phyloP scores from a whole-genome alignment of 2,329 filamentous ascomycete genomes.

The Talaromyces sp. region DNA sequence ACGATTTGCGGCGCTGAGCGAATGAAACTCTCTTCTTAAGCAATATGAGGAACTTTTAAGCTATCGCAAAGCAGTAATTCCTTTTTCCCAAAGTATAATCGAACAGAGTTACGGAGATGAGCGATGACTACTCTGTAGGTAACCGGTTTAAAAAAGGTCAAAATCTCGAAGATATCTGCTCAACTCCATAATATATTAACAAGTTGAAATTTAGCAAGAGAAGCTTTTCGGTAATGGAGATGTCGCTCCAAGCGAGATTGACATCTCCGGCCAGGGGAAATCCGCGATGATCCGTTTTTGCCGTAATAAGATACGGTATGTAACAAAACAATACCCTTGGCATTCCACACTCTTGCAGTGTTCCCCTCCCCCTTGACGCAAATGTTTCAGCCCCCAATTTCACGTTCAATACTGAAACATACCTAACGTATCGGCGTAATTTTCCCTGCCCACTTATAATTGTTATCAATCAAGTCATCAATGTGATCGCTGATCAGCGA shows the following conservation, averaged over 20 bases:
- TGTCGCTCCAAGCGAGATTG: not conserved
- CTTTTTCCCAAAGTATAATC: not conserved
- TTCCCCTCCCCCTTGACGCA: not conserved
- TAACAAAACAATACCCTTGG: not conserved
- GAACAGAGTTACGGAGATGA: constrained; percentile 1
- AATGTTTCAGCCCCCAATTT: constrained; percentile 2
- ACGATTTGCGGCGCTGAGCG: not conserved
- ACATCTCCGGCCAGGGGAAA: not conserved
- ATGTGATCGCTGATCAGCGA: not conserved
- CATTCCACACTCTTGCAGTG: not conserved
- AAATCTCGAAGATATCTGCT: not conserved
- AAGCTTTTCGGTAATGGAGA: not conserved
- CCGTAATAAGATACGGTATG: not conserved
- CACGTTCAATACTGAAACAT: not conserved
- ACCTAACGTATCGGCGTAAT: not conserved
- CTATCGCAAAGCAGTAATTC: not conserved
- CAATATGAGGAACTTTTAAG: not conserved
- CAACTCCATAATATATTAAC: not conserved
- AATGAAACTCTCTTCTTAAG: not conserved
- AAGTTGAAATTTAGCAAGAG: not conserved
- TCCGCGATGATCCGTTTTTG: not conserved
- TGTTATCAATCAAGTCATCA: not conserved
- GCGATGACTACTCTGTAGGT: not conserved
- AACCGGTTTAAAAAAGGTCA: not conserved
- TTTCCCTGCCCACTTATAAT: not conserved